Conservation (phyloP, 2,329 filamentous ascomycete genomes). For the Diaporthe longicolla region DNA sequence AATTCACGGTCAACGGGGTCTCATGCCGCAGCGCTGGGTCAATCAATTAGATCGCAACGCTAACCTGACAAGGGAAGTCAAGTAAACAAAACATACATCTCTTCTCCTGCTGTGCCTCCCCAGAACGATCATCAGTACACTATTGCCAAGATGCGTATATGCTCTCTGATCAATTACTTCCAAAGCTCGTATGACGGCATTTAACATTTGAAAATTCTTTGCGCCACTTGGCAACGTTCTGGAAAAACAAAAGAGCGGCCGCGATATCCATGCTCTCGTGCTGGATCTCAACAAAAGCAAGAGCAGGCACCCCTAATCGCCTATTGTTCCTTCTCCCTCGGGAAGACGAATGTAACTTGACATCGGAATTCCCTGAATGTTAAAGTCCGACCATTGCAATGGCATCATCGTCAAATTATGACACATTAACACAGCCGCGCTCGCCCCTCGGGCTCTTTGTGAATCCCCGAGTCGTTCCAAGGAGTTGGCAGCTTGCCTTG, state of each 20-base stretch:
- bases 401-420: constrained; percentile 12
- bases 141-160: neutral
- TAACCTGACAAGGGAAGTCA: constrained; percentile 10
- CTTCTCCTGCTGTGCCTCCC: neutral
- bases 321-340: neutral
- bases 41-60: neutral
- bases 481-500: neutral
- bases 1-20: neutral
- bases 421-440: neutral
- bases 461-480: neutral
- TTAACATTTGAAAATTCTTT: neutral
- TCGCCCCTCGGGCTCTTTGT: neutral
- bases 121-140: neutral
- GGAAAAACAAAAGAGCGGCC: neutral
- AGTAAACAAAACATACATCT: neutral
- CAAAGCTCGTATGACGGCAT: too few relatives aligned
- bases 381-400: neutral
- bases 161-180: too few relatives aligned
- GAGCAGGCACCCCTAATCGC: neutral
- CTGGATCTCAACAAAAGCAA: neutral
- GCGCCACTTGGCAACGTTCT: neutral
- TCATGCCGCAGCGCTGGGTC: neutral
- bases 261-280: neutral
- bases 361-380: neutral
- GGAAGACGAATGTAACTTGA: neutral